These are phyloP conservation scores for Microdochium bolleyi DNA, from an alignment of 2,329 filamentous ascomycete species.

Conservation along the genomic window DNA sequence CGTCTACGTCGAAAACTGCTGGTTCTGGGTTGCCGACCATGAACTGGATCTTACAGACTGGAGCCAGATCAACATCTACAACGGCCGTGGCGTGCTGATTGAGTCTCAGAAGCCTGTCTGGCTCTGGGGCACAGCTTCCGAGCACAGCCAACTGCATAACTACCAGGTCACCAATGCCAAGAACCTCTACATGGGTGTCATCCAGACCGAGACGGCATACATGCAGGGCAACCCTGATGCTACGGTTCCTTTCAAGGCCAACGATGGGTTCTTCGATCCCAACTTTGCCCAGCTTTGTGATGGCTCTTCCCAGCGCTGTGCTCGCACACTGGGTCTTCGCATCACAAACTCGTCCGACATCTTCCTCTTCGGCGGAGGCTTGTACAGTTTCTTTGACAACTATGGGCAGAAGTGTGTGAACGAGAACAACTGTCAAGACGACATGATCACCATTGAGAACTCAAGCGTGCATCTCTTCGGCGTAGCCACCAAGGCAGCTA, in stretches of 20 bases:
- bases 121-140: constrained; percentile 70
- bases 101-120: constrained; percentile 72
- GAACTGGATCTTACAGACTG: constrained; percentile 70
- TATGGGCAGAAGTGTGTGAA: constrained; percentile 64
- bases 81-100: constrained; percentile 74
- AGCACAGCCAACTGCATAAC: constrained; percentile 66
- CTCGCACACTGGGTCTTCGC: constrained; percentile 71
- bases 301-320: constrained; percentile 37
- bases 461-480: constrained; percentile 57
- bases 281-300: constrained; percentile 55
- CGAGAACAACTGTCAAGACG: constrained; percentile 64
- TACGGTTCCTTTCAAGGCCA: constrained; percentile 53
- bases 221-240: constrained; percentile 78
- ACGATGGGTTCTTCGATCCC: constrained; percentile 55
- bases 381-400: constrained; percentile 82
- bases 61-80: constrained; percentile 80
- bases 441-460: constrained; percentile 68
- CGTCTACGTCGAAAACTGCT: constrained; percentile 80
- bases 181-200: constrained; percentile 73
- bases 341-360: constrained; percentile 59
- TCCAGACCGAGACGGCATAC: constrained; percentile 87
- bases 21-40: constrained; percentile 89
- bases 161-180: constrained; percentile 74
- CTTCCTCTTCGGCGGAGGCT: constrained; percentile 62
- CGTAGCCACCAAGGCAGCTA: constrained; percentile 65